Conservation (phyloP, 73 alveolate species). For the Paramecium biaurelia region DNA sequence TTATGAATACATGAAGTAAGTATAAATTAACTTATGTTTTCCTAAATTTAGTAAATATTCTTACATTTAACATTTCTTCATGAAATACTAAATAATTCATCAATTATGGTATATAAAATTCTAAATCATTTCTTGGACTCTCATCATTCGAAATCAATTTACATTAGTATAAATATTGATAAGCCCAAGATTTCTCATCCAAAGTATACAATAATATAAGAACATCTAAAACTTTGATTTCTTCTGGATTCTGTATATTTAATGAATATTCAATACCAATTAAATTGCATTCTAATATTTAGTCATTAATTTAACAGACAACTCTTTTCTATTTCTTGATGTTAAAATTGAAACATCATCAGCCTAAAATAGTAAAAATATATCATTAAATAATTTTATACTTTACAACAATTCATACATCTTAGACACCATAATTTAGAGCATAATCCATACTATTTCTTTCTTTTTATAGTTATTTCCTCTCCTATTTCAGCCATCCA, state of each 20-base stretch:
- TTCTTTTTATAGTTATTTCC: conserved; percentile 1
- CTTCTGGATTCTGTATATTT: neutral
- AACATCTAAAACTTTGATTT: conserved; percentile 21
- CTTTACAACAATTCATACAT: conserved; percentile 59
- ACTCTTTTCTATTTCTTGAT: conserved; percentile 49
- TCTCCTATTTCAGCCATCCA: conserved; percentile 13
- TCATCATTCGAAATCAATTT: conserved; percentile 31
- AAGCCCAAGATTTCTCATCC: neutral
- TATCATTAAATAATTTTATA: neutral
- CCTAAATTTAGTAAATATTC: neutral
- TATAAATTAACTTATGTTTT: conserved; percentile 44
- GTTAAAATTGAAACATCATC: conserved; percentile 59
- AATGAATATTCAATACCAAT: neutral
- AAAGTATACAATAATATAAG: conserved; percentile 29
- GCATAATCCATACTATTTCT: conserved; percentile 30
- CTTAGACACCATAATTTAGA: conserved; percentile 45
- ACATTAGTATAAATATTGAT: neutral
- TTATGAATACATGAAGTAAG: conserved; percentile 46
- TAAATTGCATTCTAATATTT: conserved; percentile 34
- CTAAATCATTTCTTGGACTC: conserved; percentile 59
- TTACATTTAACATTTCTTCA: conserved; percentile 57
- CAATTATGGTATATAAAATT: conserved; percentile 52
- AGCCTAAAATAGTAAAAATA: conserved; percentile 49
- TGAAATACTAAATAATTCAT: conserved; percentile 59
- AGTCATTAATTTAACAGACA: conserved; percentile 42